Evolutionary conservation across 1,139 yeast genomes (phyloP), one percentile per base, ranked within the genome.

Genomic region (Suhomyces taliae): DNA sequence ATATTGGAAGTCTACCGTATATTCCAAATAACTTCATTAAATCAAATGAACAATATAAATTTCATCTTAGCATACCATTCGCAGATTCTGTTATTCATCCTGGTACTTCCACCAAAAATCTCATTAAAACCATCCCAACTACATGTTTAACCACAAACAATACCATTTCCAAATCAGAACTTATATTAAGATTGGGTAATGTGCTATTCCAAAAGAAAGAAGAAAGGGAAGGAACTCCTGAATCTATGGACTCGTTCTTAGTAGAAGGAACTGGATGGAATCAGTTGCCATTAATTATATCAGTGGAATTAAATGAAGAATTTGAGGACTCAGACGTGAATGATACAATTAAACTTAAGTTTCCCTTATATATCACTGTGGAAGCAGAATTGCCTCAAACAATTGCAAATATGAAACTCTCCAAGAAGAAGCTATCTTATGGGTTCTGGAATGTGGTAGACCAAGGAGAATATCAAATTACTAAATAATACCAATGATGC

Each of bases 211-310:
- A 36, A 37, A 49, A 35, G 45, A 48, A 35, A 27, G 49, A 27
- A 31, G 34, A 15, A 35, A 37, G 14, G 27, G 44, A 39, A 10
- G 53, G 44, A 41, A 35, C 38, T 24, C 38, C 46, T 8, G 65
- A 57, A 29, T 53, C 58, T 15, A 50, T 61, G 31, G 66, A 62
- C 39, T 50, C 56, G 1, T 53, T 56, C 40, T 58, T 61, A 2
- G 73, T 66, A 14, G 47, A 55, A 12, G 68, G 69, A 2, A 53
- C 57, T 26, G 70, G 70, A 49, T 73, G 78, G 78, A 62, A 52
- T 35, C 68, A 64, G 51, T 47, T 71, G 2, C 76, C 76, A 1
- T 50, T 73, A 33, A 46, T 51, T 6, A 40, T 62, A 26, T 37
- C 52, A 10, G 36, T 53, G 12, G 56, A 50, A 32, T 41, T 44